Evolutionary conservation across 495 filamentous ascomycete species (phyloP).

Genomic region (Symbiotaphrina buchneri): DNA sequence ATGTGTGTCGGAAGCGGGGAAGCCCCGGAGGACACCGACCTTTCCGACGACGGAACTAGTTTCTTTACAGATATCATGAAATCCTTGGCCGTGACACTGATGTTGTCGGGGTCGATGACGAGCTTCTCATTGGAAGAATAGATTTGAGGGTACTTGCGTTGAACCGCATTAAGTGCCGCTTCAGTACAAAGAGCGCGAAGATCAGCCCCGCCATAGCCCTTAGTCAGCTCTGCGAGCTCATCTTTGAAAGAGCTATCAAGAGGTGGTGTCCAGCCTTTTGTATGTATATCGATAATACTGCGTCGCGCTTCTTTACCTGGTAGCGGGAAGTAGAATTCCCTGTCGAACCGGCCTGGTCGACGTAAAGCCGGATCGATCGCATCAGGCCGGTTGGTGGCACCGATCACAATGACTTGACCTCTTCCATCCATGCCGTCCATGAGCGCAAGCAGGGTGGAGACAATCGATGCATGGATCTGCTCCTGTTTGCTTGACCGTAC

Average conservation of each 20-base stretch:
- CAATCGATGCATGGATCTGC: conserved; percentile 95
- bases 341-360: conserved; percentile 83
- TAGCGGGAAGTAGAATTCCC: conserved; percentile 94
- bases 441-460: conserved; percentile 78
- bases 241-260: conserved; percentile 58
- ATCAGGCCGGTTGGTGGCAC: conserved; percentile 92
- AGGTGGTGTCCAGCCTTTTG: conserved; percentile 70
- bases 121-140: conserved; percentile 84
- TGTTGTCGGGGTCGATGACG: conserved; percentile 60
- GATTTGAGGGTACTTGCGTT: conserved; percentile 87
- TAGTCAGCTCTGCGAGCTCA: conserved; percentile 64
- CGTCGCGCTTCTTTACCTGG: conserved; percentile 58
- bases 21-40: conserved; percentile 63
- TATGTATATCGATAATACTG: conserved; percentile 86
- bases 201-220: conserved; percentile 93
- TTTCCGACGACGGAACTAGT: conserved; percentile 82
- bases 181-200: conserved; percentile 87
- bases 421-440: conserved; percentile 99
- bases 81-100: conserved; percentile 71
- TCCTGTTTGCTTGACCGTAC: conserved; percentile 95
- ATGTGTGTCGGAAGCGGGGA: conserved; percentile 51
- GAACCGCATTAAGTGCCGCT: conserved; percentile 94
- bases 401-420: conserved; percentile 94
- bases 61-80: conserved; percentile 95
- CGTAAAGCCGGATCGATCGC: conserved; percentile 89